Percentiles rank a stretch among this genome's conserved stretches.
Evolutionary conservation across 1,139 yeast genomes (phyloP).

Genomic region (Blastobotrys illinoisensis): DNA sequence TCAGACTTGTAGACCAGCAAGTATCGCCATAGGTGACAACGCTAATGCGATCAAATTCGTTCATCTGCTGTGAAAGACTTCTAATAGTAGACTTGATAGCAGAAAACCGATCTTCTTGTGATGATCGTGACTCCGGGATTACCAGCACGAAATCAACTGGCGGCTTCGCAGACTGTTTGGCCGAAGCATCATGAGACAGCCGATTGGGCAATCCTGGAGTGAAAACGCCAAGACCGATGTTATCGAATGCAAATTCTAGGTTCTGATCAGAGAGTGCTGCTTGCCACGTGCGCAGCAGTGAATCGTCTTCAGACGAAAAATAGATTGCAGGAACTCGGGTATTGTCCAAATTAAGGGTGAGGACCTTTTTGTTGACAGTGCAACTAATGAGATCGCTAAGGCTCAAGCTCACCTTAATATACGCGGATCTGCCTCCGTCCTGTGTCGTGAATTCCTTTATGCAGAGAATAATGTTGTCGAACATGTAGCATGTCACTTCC

Average conservation of each 20-base stretch:
- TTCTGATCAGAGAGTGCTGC: constrained; percentile 13
- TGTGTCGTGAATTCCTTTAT: constrained; percentile 11
- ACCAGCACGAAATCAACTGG: constrained; percentile 21
- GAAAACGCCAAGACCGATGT: neutral
- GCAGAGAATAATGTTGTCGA: constrained; percentile 19
- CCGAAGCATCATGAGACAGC: neutral
- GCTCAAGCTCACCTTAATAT: constrained; percentile 18
- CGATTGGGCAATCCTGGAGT: neutral
- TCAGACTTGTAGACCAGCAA: neutral
- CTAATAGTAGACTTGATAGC: constrained; percentile 14
- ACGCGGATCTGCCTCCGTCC: constrained; percentile 12
- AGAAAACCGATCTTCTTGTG: constrained; percentile 18
- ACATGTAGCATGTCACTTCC: constrained; percentile 21
- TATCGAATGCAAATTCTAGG: constrained; percentile 12
- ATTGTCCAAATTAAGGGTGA: constrained; percentile 13
- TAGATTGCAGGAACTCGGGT: constrained; percentile 12
- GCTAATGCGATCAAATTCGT: constrained; percentile 19
- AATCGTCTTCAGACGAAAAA: constrained; percentile 11
- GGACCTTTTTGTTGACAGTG: constrained; percentile 12
- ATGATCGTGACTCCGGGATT: constrained; percentile 19
- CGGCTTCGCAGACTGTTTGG: constrained; percentile 9
- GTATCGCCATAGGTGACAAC: constrained; percentile 19
- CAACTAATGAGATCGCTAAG: constrained; percentile 16
- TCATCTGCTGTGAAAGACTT: constrained; percentile 15
- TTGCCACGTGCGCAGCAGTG: constrained; percentile 12